Conservation (phyloP, 768 basidiomycete genomes). For the Heimioporus sp. region DNA sequence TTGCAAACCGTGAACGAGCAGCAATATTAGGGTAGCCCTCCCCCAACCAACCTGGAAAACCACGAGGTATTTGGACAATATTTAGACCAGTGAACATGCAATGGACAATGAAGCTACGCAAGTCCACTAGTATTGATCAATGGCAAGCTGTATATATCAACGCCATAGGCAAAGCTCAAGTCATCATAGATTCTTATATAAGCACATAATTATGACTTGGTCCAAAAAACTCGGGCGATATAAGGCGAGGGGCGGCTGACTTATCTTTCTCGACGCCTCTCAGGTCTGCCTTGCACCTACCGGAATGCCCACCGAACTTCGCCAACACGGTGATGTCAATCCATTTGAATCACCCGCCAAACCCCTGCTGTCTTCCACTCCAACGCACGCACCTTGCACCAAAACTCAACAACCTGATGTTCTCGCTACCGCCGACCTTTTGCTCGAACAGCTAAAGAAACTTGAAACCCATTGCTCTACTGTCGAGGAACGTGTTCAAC, state of each 20-base stretch:
- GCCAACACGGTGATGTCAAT: background rate
- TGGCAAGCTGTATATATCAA: no score
- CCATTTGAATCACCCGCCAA: slow-evolving; percentile 25
- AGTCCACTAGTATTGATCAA: no score
- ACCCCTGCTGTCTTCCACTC: background rate
- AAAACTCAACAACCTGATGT: slow-evolving; percentile 15
- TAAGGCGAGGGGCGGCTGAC: no score
- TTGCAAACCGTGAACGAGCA: slow-evolving; percentile 6
- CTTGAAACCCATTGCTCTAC: slow-evolving; percentile 24
- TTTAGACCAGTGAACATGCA: slow-evolving; percentile 8
- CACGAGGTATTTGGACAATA: slow-evolving; percentile 9
- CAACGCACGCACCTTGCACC: background rate
- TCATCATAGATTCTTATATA: no score
- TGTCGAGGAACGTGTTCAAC: slow-evolving; percentile 22
- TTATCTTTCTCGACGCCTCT: no score
- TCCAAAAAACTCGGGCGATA: no score
- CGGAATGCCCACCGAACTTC: slow-evolving; percentile 8
- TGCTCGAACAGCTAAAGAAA: slow-evolving; percentile 24
- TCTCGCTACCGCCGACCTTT: slow-evolving; percentile 30
- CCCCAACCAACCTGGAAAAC: slow-evolving; percentile 13
- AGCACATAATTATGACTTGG: no score
- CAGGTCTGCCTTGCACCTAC: no score
- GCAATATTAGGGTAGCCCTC: slow-evolving; percentile 14
- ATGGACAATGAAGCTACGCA: slow-evolving; percentile 11
- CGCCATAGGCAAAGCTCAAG: no score